Evolutionary conservation across 208 protist species (phyloP), one percentile per base, ranked within the genome.

Genomic region (Acanthamoeba lenticulata): DNA sequence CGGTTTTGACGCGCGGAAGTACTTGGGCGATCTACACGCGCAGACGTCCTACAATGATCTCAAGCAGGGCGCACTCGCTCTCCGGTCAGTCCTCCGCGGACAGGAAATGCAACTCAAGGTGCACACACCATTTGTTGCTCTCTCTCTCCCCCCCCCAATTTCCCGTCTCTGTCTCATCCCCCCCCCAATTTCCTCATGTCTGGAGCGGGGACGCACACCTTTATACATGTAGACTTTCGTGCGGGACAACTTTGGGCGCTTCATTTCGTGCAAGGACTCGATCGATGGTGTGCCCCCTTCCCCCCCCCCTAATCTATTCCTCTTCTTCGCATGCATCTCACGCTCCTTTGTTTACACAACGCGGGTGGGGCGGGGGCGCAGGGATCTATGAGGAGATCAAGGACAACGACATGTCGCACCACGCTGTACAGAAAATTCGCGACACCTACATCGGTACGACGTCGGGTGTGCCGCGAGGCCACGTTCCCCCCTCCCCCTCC

Each of bases 251-350:
- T 90, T 90, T 65, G 81, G 49, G 4, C 19, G 29, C 9, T 90
- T 90, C 49, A 90, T 90, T 19, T 55, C 15, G 5, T 90, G 81
- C 81, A 90, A 90, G 29, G 81, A 90, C 52, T 67, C 49, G 15
- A 90, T 90, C 52, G 81, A 90, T 24, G 81, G 49, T 55, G 38
- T 11, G 47, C 29, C 44, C n/a, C n/a, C n/a, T n/a, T n/a, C n/a
- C n/a, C n/a, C n/a, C n/a, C n/a, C n/a, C n/a, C n/a, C n/a, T n/a
- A n/a, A n/a, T n/a, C n/a, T n/a, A n/a, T n/a, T n/a, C 29, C 9
- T 17, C 17, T 77, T 77, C 65, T 77, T 29, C 13, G 65, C n/a
- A 17, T 38, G 27, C 34, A 17, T 40, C 34, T 29, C n/a, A 40
- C 65, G 7, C 17, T 77, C 9, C 11, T 77, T 77, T 24, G 9